Conservation (phyloP, 345 rosid genomes). For the Firmiana major region DNA sequence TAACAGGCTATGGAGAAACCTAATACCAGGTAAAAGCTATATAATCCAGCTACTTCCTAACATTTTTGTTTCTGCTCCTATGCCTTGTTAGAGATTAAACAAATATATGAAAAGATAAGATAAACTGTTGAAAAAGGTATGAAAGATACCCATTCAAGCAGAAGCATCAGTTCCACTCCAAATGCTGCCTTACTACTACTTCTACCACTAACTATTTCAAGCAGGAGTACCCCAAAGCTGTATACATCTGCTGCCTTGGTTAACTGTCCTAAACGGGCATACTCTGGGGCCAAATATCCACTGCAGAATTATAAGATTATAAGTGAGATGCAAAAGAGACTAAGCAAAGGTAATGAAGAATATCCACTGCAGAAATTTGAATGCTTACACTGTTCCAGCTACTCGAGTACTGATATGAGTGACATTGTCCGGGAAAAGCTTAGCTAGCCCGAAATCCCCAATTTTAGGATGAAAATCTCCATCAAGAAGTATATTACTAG, state of each 20-base stretch:
- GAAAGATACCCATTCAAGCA: conserved; percentile 85
- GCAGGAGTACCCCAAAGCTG: conserved; percentile 82
- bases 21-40: too few relatives aligned
- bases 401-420: conserved; percentile 76
- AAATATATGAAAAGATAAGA: neutral
- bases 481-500: conserved; percentile 75
- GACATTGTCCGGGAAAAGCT: conserved; percentile 69
- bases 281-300: conserved; percentile 96
- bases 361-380: too few relatives aligned
- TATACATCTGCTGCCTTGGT: conserved; percentile 94
- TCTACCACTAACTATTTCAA: conserved; percentile 78
- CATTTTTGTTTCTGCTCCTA: too few relatives aligned
- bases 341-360: too few relatives aligned
- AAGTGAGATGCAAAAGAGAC: neutral
- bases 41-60: too few relatives aligned
- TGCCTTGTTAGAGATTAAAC: too few relatives aligned
- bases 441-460: conserved; percentile 78
- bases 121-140: neutral
- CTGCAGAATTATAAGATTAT: conserved; percentile 34
- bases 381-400: conserved; percentile 71
- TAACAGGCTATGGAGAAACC: too few relatives aligned
- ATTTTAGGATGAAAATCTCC: conserved; percentile 54
- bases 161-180: conserved; percentile 59
- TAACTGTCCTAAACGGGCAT: conserved; percentile 78
- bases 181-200: conserved; percentile 81